phyloP scores from a whole-genome alignment of 2,329 filamentous ascomycete species.

The Penicillium freii region DNA sequence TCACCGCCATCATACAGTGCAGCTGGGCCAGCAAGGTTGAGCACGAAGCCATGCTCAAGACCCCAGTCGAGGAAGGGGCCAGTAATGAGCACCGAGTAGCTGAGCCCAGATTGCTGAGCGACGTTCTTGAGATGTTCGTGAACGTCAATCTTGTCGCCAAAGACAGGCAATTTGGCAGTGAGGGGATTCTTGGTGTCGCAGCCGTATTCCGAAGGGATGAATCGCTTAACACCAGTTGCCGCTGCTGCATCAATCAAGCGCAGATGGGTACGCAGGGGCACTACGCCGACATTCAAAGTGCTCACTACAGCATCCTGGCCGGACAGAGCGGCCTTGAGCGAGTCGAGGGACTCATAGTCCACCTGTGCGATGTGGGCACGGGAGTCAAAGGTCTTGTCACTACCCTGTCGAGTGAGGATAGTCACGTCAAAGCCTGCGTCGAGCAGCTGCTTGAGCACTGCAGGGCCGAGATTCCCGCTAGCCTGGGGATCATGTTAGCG shows the following conservation, averaged over 20 bases:
- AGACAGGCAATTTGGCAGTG: constrained; percentile 30
- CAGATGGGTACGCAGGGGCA: constrained; percentile 9
- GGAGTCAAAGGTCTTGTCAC: not conserved
- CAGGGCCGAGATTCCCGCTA: constrained; percentile 31
- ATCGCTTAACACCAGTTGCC: constrained; percentile 31
- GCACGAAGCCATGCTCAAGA: constrained; percentile 42
- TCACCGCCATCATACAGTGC: constrained; percentile 54
- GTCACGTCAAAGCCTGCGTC: constrained; percentile 28
- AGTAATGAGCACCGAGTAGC: constrained; percentile 33
- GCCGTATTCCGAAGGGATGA: constrained; percentile 40
- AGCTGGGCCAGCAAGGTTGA: constrained; percentile 40
- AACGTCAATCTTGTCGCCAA: constrained; percentile 31
- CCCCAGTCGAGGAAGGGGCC: constrained; percentile 38
- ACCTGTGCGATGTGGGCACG: constrained; percentile 23
- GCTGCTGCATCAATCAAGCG: constrained; percentile 34
- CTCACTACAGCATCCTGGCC: constrained; percentile 33
- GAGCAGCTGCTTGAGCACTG: constrained; percentile 28
- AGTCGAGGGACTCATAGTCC: constrained; percentile 29
- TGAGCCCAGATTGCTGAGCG: constrained; percentile 22
- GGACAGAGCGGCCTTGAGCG: constrained; percentile 25
- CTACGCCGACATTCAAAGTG: constrained; percentile 12
- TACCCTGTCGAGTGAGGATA: constrained; percentile 24
- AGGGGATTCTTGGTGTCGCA: constrained; percentile 29
- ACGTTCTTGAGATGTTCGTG: constrained; percentile 29
- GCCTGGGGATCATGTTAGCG: constrained; percentile 15